Percentiles rank a stretch among this genome's conserved stretches.
Conservation (phyloP, 352 stramenopile species). For the Paralagenidium karlingii region DNA sequence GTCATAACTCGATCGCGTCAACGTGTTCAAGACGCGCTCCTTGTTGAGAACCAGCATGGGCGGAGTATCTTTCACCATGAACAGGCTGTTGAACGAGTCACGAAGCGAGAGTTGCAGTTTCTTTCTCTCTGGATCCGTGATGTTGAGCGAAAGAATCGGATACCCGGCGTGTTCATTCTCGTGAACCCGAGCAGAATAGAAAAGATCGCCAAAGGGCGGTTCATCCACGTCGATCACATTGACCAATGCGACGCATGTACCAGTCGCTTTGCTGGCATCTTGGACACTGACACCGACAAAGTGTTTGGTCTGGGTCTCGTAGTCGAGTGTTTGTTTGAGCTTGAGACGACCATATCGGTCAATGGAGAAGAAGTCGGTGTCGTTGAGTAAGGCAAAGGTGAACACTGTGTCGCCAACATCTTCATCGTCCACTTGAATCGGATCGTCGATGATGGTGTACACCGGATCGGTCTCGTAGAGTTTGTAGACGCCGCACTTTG, state of each 20-base stretch:
- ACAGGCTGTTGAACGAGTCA: too few relatives aligned
- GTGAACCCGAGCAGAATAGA: too few relatives aligned
- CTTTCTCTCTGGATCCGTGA: too few relatives aligned
- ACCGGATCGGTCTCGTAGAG: constrained; percentile 2
- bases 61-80: too few relatives aligned
- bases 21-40: too few relatives aligned
- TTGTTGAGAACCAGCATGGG: too few relatives aligned
- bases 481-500: background rate
- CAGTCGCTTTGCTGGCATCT: constrained; percentile 7
- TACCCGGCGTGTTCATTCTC: too few relatives aligned
- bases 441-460: background rate
- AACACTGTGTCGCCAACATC: background rate
- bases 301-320: constrained; percentile 7
- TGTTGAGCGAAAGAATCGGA: too few relatives aligned
- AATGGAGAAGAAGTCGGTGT: background rate
- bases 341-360: constrained; percentile 1
- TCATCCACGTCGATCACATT: constrained; percentile 31
- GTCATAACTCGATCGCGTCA: too few relatives aligned
- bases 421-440: constrained; percentile 7
- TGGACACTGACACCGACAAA: constrained; percentile 6
- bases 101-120: too few relatives aligned
- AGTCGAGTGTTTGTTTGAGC: constrained; percentile 7
- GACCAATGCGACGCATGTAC: constrained; percentile 6
- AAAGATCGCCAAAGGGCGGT: constrained; percentile 7
- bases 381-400: background rate